These are phyloP conservation scores for Glycine soja DNA, from an alignment of 306 rosid species.

Conservation along the genomic window DNA sequence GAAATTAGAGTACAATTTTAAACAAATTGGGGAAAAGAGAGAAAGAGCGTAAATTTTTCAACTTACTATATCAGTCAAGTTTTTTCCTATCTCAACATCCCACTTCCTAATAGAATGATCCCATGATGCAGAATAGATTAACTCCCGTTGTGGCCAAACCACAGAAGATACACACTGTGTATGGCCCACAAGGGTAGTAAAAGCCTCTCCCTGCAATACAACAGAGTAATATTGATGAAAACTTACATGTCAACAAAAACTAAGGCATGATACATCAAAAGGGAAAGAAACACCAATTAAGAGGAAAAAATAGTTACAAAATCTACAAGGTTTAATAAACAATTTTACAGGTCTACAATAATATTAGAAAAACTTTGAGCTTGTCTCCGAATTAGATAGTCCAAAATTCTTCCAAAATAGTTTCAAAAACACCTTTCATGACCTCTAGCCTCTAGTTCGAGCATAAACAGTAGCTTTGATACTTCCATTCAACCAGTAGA, in stretches of 20 bases:
- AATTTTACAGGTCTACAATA: conserved; percentile 20
- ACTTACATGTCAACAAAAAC: conserved; percentile 8
- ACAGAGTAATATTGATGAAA: conserved; percentile 26
- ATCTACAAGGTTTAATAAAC: neutral
- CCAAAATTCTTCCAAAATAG: conserved; percentile 13
- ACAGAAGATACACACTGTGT: conserved; percentile 91
- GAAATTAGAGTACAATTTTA: neutral
- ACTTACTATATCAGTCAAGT: conserved; percentile 68
- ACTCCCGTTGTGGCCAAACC: conserved; percentile 74
- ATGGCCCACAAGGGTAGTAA: conserved; percentile 83
- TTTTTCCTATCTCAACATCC: conserved; percentile 87
- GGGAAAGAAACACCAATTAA: conserved; percentile 20
- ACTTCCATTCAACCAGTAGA: conserved; percentile 11
- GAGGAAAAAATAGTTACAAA: conserved; percentile 17
- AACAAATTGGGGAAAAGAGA: neutral
- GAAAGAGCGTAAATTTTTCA: conserved; percentile 7
- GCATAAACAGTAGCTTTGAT: neutral
- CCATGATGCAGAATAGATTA: conserved; percentile 91
- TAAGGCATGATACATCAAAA: neutral
- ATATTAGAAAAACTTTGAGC: neutral
- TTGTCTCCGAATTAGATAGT: conserved; percentile 19
- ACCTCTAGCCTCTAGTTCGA: neutral
- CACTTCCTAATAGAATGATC: conserved; percentile 88
- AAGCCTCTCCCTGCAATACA: conserved; percentile 70
- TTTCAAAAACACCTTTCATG: conserved; percentile 4